Evolutionary conservation across 176 grass and related monocot species (phyloP), one percentile per base, ranked within the genome.

Genomic region (Pontederia paniculata): DNA sequence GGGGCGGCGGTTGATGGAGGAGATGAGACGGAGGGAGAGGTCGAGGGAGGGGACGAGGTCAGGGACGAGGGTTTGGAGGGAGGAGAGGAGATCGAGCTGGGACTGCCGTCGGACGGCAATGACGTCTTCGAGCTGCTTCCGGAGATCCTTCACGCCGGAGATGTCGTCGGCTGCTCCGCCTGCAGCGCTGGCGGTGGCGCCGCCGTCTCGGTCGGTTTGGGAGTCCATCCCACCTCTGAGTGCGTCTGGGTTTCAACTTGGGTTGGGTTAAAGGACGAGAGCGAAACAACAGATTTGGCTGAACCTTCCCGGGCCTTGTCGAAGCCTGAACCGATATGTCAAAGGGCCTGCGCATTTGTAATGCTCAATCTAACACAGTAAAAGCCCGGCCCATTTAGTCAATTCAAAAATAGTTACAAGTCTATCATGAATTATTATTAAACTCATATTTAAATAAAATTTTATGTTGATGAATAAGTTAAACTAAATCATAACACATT

Each of bases 21-120:
- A 85, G 69, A 98, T 69, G 47, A 98, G 15, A 69, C 86, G 77
- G 53, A 91, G 80, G 68, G 86, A 91, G 63, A 58, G 23, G 71
- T 98, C 83, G 48, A 98, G 83, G 73, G 77, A 77, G 12, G 83
- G 80, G 48, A 84, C 73, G 5, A 98, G 66, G 72, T 91, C 83
- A 0, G 86, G 93, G 52, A 90, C 68, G 45, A 88, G 68, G 54
- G 59, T 69, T 43, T 84, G 80, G 42, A 98, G 75, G 52, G 93
- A 88, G 75, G 74, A 82, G 67, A 98, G 62, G 80, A 98, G 83
- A 2, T 68, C 77, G 52, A 81, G 70, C 23, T 98, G 93, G 47
- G 80, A 68, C 60, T 88, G 79, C 3, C 86, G 86, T 19, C 93
- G 83, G 48, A 76, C 20, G 4, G 70, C 4, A 48, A 98, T 76